Percentiles rank a stretch among this genome's conserved stretches.
These are phyloP conservation scores for Xanthoceras sorbifolium DNA, from an alignment of 345 rosid species.

Conservation along the genomic window DNA sequence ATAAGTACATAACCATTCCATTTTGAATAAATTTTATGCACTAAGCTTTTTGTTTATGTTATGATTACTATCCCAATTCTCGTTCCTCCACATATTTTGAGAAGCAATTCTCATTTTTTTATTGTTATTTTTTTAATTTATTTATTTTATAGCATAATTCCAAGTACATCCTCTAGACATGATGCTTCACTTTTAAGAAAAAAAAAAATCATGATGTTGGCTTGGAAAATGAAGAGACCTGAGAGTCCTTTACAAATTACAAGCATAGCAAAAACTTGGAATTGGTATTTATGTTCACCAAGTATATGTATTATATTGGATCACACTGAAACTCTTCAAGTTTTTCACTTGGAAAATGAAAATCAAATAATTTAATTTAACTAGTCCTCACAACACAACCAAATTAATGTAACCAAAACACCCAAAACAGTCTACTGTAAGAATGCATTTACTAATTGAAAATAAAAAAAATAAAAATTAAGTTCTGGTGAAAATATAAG, in stretches of 20 bases:
- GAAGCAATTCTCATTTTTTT: not conserved
- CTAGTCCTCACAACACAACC: too few relatives aligned
- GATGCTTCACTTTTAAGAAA: conserved; percentile 14
- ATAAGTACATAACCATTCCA: not conserved
- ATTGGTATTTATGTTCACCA: too few relatives aligned
- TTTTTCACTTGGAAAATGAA: too few relatives aligned
- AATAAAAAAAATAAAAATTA: too few relatives aligned
- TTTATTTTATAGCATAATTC: not conserved
- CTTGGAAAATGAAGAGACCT: not conserved
- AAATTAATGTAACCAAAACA: too few relatives aligned
- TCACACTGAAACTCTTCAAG: too few relatives aligned
- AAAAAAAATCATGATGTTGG: not conserved
- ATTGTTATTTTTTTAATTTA: not conserved
- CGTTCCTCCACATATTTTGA: not conserved
- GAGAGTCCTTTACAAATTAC: not conserved
- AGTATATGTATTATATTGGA: too few relatives aligned
- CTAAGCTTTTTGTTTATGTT: not conserved
- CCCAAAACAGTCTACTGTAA: too few relatives aligned
- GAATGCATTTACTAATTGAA: too few relatives aligned
- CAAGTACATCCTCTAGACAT: not conserved
- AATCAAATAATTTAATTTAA: too few relatives aligned
- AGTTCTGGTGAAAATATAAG: too few relatives aligned
- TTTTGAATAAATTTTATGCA: not conserved
- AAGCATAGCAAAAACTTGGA: not conserved
- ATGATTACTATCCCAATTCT: not conserved